Base-by-base conservation (phyloP, 371 early-diverging fungal genomes). In the Mucor ambiguus region DNA sequence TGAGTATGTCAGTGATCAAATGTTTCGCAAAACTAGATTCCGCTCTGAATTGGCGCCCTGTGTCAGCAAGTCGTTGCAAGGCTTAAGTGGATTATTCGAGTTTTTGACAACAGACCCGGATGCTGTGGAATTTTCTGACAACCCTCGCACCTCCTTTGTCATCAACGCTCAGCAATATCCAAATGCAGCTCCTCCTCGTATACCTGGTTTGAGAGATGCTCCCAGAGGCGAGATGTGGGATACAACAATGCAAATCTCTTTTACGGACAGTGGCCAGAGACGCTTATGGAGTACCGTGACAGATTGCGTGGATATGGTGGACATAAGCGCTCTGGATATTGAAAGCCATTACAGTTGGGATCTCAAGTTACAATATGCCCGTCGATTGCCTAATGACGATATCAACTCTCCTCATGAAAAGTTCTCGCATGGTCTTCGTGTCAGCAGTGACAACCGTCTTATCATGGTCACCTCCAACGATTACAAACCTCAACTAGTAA, bases 341-440 rank as follows among this genome's bases (percentile, higher is more conserved):
- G 79, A 83, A 26, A 59, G 70, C 18, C 63, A 76, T 18, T 83
- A 83, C 33, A 77, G 81, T 0, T 83, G 83, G 83, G 81, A 83
- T 26, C 54, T 73, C 26, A 74, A 66, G 43, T 48, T 83, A 0
- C 72, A 83, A 35, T 68, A 63, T 11, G 81, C 79, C 11, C 74
- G 72, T 32, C 70, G 72, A 0, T 10, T 83, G 2, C 67, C 70
- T 9, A 61, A 71, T 28, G 68, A 76, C 14, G 69, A 61, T 14
- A n/a, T 54, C 3, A 58, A 75, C 29, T 75, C 81, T 0, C 83
- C 83, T 4, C 83, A 83, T n/a, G 73, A 74, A 29, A 67, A 75
- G 29, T 77, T 83, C 60, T 70, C 68, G 2, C 65, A 74, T 1
- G 54, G 49, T 5, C 57, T 82, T 7, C 49, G 65, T 6, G 41